Evolutionary conservation across 2,329 filamentous ascomycete species (phyloP).

Genomic region (Calonectria ilicicola): DNA sequence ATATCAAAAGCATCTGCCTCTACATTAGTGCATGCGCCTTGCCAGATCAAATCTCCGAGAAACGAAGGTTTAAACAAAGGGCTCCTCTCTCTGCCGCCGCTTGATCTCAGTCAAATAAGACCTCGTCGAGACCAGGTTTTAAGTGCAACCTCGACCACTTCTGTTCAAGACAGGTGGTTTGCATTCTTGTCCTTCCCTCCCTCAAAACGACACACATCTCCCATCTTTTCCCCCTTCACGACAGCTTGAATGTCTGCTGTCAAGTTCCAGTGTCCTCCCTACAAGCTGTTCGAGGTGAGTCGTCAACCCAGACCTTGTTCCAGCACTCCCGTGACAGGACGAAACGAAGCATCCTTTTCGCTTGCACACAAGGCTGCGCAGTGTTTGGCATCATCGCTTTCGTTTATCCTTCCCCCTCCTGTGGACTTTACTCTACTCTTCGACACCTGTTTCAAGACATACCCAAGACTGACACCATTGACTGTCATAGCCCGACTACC

Average conservation of each 20-base stretch:
- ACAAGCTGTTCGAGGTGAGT: constrained; percentile 72
- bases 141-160: constrained; percentile 47
- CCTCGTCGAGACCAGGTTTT: constrained; percentile 53
- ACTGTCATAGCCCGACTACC: constrained; percentile 60
- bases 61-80: constrained; percentile 43
- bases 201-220: constrained; percentile 47
- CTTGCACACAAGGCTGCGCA: constrained; percentile 27
- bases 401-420: constrained; percentile 26
- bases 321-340: constrained; percentile 41
- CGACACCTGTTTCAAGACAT: constrained; percentile 33
- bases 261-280: constrained; percentile 67
- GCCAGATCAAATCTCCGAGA: constrained; percentile 55
- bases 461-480: constrained; percentile 41
- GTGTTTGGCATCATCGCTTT: constrained; percentile 27
- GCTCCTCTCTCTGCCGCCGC: constrained; percentile 42
- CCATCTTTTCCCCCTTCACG: constrained; percentile 47
- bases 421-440: constrained; percentile 25
- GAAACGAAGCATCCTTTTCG: constrained; percentile 31
- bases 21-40: constrained; percentile 46
- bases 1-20: constrained; percentile 47
- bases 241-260: constrained; percentile 69
- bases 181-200: constrained; percentile 48
- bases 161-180: constrained; percentile 53
- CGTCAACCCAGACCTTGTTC: constrained; percentile 49
- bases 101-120: constrained; percentile 49